Evolutionary conservation across 2,329 filamentous ascomycete genomes (phyloP).

Genomic region (Ceratocystiopsis sp.): DNA sequence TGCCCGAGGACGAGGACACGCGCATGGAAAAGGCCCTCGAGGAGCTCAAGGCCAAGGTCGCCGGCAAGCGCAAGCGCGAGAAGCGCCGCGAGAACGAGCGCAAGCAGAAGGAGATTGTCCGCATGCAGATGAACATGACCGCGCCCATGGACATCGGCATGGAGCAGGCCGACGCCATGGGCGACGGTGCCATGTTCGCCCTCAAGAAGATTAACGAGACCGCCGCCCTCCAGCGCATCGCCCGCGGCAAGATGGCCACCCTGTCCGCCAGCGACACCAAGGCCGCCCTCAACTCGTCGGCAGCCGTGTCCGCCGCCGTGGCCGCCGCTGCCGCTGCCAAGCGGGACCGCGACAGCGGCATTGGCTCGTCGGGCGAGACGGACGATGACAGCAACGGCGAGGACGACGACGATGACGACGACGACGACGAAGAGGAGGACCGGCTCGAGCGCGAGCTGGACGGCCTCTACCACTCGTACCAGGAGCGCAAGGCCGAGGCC

Average conservation of each 20-base stretch:
- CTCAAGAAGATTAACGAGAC: conserved; percentile 68
- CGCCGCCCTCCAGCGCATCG: conserved; percentile 49
- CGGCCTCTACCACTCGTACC: conserved; percentile 70
- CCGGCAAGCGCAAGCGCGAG: conserved; percentile 62
- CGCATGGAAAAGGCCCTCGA: conserved; percentile 78
- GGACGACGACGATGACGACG: conserved; percentile 29
- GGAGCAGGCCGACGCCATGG: conserved; percentile 64
- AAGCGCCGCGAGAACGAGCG: conserved; percentile 77
- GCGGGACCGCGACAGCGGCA: conserved; percentile 30
- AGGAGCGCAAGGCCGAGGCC: conserved; percentile 57
- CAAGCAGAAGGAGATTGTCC: conserved; percentile 86
- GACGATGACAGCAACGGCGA: conserved; percentile 24
- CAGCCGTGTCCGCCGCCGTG: background rate
- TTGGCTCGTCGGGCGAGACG: conserved; percentile 34
- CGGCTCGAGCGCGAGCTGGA: conserved; percentile 73
- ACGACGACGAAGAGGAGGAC: conserved; percentile 67
- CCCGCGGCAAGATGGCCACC: conserved; percentile 63
- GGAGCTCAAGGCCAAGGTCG: conserved; percentile 63
- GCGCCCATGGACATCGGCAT: conserved; percentile 91
- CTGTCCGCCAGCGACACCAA: conserved; percentile 28
- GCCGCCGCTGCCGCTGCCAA: too few species aligned
- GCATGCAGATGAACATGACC: conserved; percentile 95
- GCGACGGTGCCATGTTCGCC: conserved; percentile 71
- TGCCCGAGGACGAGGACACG: conserved; percentile 70
- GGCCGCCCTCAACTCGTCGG: background rate